Base-by-base conservation (phyloP, 2,329 filamentous ascomycete species). In the Stagonosporopsis rhizophila region DNA sequence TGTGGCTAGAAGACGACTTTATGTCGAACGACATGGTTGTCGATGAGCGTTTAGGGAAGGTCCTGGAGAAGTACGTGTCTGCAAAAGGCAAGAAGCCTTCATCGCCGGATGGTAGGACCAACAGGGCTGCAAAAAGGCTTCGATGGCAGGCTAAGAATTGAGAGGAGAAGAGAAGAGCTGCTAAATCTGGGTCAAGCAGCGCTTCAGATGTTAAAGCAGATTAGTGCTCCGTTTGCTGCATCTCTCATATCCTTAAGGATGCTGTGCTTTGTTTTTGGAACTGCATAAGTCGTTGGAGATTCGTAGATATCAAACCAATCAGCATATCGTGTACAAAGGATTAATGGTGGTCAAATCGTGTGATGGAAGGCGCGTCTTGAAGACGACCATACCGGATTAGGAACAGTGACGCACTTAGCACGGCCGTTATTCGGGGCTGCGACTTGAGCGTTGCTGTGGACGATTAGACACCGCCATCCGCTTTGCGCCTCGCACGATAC, bases 321-420 rank as follows among this genome's bases (percentile, higher is more conserved):
- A n/a, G n/a, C n/a, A n/a, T n/a, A n/a, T n/a, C n/a, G 8, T 30
- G 12, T 5, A 14, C 12, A 30, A 11, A 2, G 12, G 8, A 32
- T 14, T 1, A 42, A n/a, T 20, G 27, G 32, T 20, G n/a, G n/a
- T 22, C 6, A 17, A 6, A 4, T 28, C 11, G 23, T 32, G 40
- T 41, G 35, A 42, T 28, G 28, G 41, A 22, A 50, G 35, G 46
- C 44, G 23, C 38, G 47, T 44, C n/a, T 17, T n/a, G 17, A 27
- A 42, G 19, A 44, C 48, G 30, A 40, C 47, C 47, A 52, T 51
- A 30, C 53, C 53, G 4, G 14, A 34, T 56, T 17, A 34, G 47
- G 53, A 32, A 50, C 56, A 59, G 64, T 68, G 67, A 69, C 66
- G 65, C 66, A 68, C 53, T 53, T 54, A 56, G 38, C 56, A 58